phyloP scores from a whole-genome alignment of 495 filamentous ascomycete genomes.

The Aspergillus bertholletiae region DNA sequence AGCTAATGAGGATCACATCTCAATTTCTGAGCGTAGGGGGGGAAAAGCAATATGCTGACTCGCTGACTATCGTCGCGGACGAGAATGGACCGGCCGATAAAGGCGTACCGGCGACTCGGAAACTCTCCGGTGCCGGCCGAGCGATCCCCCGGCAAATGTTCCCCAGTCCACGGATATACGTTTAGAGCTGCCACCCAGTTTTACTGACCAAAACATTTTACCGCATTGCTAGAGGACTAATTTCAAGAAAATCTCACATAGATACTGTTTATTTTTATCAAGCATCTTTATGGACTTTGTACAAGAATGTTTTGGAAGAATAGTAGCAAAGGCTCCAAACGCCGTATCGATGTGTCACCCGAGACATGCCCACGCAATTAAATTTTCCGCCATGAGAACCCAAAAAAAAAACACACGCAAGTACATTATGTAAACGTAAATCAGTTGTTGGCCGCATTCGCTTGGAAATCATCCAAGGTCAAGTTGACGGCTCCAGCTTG shows the following conservation, averaged over 20 bases:
- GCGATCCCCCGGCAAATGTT: background rate
- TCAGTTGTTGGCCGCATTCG: conserved; percentile 9
- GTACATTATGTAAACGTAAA: background rate
- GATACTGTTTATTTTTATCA: background rate
- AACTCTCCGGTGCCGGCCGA: conserved; percentile 34
- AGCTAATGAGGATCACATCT: conserved; percentile 5
- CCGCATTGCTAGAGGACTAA: background rate
- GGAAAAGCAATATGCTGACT: conserved; percentile 8
- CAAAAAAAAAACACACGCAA: background rate
- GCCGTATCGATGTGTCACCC: background rate
- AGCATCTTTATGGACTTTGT: background rate
- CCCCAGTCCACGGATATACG: background rate
- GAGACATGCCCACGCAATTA: background rate
- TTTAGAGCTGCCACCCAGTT: no score
- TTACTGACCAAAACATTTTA: background rate
- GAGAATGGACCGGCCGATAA: conserved; percentile 27
- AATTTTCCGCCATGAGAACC: background rate
- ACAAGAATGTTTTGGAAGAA: background rate
- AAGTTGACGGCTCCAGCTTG: conserved; percentile 90
- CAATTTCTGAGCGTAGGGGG: background rate
- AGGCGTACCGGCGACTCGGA: conserved; percentile 5
- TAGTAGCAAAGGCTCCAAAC: background rate
- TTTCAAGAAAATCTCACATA: background rate
- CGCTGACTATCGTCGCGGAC: conserved; percentile 15
- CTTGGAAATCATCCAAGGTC: conserved; percentile 73